Percentiles rank a stretch among this genome's conserved stretches.
These are phyloP conservation scores for Ophioceras dolichostomum DNA, from an alignment of 2,329 filamentous ascomycete genomes.

Conservation along the genomic window DNA sequence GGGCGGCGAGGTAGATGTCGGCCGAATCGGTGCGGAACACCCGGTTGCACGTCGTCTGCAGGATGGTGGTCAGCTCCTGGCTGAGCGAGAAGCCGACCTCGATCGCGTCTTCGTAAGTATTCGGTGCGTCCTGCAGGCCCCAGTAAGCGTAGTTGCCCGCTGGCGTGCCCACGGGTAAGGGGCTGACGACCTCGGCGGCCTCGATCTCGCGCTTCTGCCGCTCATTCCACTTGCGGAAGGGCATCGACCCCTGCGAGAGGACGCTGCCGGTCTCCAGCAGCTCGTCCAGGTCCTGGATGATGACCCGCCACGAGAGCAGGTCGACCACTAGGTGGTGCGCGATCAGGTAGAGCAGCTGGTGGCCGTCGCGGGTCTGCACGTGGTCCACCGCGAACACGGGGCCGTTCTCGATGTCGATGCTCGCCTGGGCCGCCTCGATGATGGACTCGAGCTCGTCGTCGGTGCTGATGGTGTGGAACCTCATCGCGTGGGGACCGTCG, in stretches of 20 bases:
- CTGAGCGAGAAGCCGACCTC: constrained; percentile 29
- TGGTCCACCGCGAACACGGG: constrained; percentile 38
- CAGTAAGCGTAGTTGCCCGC: constrained; percentile 33
- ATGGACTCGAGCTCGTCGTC: constrained; percentile 27
- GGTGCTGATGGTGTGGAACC: constrained; percentile 25
- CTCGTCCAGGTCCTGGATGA: constrained; percentile 36
- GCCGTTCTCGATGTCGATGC: constrained; percentile 34
- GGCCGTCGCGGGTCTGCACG: constrained; percentile 29
- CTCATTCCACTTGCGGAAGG: constrained; percentile 37
- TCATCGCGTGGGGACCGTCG: constrained; percentile 29
- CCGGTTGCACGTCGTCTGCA: constrained; percentile 28
- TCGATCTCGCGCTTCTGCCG: constrained; percentile 26
- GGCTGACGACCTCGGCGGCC: constrained; percentile 11
- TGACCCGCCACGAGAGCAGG: constrained; percentile 35
- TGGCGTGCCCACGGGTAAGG: constrained; percentile 25
- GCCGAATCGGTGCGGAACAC: constrained; percentile 37
- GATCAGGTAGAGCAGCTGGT: constrained; percentile 34
- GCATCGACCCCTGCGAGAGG: constrained; percentile 28
- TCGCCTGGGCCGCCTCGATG: constrained; percentile 26
- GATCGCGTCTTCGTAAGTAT: constrained; percentile 31
- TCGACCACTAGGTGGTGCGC: constrained; percentile 42
- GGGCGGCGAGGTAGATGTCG: constrained; percentile 40
- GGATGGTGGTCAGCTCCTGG: constrained; percentile 25
- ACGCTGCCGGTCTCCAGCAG: constrained; percentile 31
- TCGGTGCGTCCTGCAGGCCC: constrained; percentile 27